Evolutionary conservation across 1,284 basidiomycete species (phyloP).

Genomic region (Cystobasidium slooffiae): DNA sequence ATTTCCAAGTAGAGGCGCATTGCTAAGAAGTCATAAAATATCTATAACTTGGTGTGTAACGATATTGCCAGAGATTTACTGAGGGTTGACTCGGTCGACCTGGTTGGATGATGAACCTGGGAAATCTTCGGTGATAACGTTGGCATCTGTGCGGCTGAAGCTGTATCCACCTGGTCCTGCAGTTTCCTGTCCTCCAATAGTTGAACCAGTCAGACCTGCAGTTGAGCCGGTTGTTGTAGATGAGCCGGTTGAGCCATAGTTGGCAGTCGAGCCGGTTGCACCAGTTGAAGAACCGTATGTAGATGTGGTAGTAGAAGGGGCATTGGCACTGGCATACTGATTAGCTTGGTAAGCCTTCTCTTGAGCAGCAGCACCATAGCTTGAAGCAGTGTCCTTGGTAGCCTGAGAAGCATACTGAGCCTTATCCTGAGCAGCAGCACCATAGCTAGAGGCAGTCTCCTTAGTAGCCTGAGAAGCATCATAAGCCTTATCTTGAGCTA

Average conservation of each 20-base stretch:
- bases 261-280: conserved; percentile 1
- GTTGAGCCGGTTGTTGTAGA: neutral
- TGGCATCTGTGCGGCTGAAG: conserved; percentile 10
- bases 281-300: neutral
- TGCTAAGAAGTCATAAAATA: no score
- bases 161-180: conserved; percentile 24
- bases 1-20: no score
- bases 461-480: conserved; percentile 9
- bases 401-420: conserved; percentile 23
- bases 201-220: neutral
- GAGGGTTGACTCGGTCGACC: neutral
- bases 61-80: neutral
- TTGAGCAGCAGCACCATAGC: neutral
- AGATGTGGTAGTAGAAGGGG: conserved; percentile 9
- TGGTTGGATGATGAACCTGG: conserved; percentile 23
- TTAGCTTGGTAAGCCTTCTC: conserved; percentile 3
- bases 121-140: conserved; percentile 6
- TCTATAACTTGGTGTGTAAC: no score
- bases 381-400: conserved; percentile 6
- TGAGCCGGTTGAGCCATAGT: neutral
- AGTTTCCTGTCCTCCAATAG: conserved; percentile 3
- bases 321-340: no score
- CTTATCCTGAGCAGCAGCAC: conserved; percentile 15
- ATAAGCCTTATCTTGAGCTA: conserved; percentile 8
- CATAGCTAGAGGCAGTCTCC: conserved; percentile 14